Base-by-base conservation (phyloP, 2,329 filamentous ascomycete genomes). In the Mariannaea sp. region DNA sequence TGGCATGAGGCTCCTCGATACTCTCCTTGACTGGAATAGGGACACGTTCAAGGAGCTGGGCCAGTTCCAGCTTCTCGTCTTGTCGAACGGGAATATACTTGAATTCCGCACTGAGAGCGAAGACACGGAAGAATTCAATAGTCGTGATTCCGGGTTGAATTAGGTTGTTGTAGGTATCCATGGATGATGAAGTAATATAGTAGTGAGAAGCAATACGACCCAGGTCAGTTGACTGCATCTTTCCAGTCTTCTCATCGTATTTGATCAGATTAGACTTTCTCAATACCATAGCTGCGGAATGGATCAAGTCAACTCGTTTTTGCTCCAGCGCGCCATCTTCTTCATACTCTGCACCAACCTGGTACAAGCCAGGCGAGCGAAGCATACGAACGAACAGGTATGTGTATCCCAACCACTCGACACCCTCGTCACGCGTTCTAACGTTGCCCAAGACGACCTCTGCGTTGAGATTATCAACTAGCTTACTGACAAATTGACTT, bases 371-470 rank as follows among this genome's bases (percentile, higher is more conserved):
- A 29, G 94, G 94, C 2, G 93, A 97, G 24, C 94, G 87, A 58
- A 99, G 82, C 94, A 99, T 99, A 43, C 94, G 89, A 49, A 99
- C 91, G 68, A 96, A 99, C 14, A 99, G 84, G 71, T 99, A 99
- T 0, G 93, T 97, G 72, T 99, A 99, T 10, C 94, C 93, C 27
- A 99, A 83, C 94, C 94, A 99, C 69, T 99, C 92, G n/a, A 99
- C 94, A 63, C 89, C 94, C 69, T 99, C 94, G 62, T 99, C 93
- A 54, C 95, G 86, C 56, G 81, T 92, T 50, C 93, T 86, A 20
- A 99, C 84, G 66, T 96, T 99, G 45, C 94, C 94, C 16, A 99
- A 81, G 8, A 99, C 95, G 66, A 99, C 82, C 70, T 99, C 94
- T 3, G 94, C 94, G 65, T 99, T 99, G 59, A 99, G 79, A 59